These are phyloP conservation scores for Pyrenophora graminea DNA, from an alignment of 2,329 filamentous ascomycete species.

Conservation along the genomic window DNA sequence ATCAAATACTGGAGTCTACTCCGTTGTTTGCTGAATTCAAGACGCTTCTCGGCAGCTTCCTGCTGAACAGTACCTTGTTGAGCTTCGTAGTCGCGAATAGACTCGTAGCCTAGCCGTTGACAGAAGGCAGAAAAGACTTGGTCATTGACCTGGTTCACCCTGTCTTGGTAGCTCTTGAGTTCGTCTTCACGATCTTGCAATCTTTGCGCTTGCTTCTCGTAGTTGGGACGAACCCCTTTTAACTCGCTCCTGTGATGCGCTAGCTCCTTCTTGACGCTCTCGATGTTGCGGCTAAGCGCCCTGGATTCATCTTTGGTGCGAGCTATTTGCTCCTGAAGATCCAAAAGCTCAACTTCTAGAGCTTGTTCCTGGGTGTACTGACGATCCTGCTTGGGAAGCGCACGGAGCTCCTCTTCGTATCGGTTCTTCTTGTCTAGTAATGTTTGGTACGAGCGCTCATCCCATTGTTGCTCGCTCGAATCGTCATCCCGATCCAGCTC, in stretches of 20 bases:
- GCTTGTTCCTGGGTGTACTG: slow-evolving; percentile 77
- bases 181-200: slow-evolving; percentile 65
- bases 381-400: slow-evolving; percentile 77
- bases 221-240: slow-evolving; percentile 76
- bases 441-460: slow-evolving; percentile 86
- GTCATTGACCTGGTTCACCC: slow-evolving; percentile 83
- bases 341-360: slow-evolving; percentile 76
- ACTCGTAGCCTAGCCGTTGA: slow-evolving; percentile 78
- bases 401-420: slow-evolving; percentile 75
- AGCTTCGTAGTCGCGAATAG: slow-evolving; percentile 90
- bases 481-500: slow-evolving; percentile 69
- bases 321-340: slow-evolving; percentile 75
- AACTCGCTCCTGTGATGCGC: slow-evolving; percentile 74
- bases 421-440: slow-evolving; percentile 77
- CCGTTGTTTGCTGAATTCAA: slow-evolving; percentile 81
- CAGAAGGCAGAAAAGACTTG: slow-evolving; percentile 87
- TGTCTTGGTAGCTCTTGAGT: slow-evolving; percentile 61
- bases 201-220: slow-evolving; percentile 69
- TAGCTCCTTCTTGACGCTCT: slow-evolving; percentile 81
- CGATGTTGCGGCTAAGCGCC: slow-evolving; percentile 78
- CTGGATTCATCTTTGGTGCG: slow-evolving; percentile 76
- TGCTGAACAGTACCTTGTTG: slow-evolving; percentile 92
- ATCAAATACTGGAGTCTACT: slow-evolving; percentile 65
- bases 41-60: slow-evolving; percentile 83
- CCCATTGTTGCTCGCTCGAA: slow-evolving; percentile 78